These are phyloP conservation scores for Botrytis hyacinthi DNA, from an alignment of 2,329 filamentous ascomycete species.

Conservation along the genomic window DNA sequence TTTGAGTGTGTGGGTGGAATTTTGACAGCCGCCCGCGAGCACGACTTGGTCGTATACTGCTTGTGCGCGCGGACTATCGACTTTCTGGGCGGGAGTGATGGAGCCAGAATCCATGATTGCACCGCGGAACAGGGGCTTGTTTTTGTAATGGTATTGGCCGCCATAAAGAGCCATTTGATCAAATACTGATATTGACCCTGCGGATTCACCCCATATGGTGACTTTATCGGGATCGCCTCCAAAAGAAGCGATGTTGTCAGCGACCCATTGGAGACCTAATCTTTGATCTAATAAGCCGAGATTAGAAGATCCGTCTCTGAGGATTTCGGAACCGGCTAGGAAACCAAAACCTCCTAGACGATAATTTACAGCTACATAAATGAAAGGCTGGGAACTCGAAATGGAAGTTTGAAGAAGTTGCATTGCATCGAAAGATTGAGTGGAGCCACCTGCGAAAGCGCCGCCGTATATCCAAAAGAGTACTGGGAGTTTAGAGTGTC, in stretches of 20 bases:
- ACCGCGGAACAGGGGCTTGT: slow-evolving; percentile 68
- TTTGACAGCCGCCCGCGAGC: slow-evolving; percentile 57
- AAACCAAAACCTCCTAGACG: slow-evolving; percentile 69
- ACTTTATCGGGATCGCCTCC: slow-evolving; percentile 53
- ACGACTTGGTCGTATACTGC: slow-evolving; percentile 61
- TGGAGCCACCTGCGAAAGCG: slow-evolving; percentile 43
- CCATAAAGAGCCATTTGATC: slow-evolving; percentile 74
- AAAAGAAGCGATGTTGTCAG: slow-evolving; percentile 70
- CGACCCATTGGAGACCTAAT: slow-evolving; percentile 59
- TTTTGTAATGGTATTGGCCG: slow-evolving; percentile 71
- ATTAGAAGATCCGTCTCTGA: slow-evolving; percentile 57
- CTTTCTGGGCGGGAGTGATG: slow-evolving; percentile 56
- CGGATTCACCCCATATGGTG: slow-evolving; percentile 54
- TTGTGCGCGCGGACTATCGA: slow-evolving; percentile 66
- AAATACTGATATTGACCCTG: slow-evolving; percentile 67
- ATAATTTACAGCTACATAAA: slow-evolving; percentile 61
- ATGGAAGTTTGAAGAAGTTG: slow-evolving; percentile 52
- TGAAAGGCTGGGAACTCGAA: slow-evolving; percentile 59
- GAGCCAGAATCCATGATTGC: slow-evolving; percentile 76
- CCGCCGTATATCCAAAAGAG: slow-evolving; percentile 42
- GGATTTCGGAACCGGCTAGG: slow-evolving; percentile 53
- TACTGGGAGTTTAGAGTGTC: slow-evolving; percentile 52
- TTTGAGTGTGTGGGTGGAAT: slow-evolving; percentile 54
- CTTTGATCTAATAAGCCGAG: slow-evolving; percentile 62
- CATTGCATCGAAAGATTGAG: slow-evolving; percentile 51